Evolutionary conservation across 805 yeast species (phyloP), one percentile per base, ranked within the genome.

Genomic region (Saccharomyces kudriavzevii): DNA sequence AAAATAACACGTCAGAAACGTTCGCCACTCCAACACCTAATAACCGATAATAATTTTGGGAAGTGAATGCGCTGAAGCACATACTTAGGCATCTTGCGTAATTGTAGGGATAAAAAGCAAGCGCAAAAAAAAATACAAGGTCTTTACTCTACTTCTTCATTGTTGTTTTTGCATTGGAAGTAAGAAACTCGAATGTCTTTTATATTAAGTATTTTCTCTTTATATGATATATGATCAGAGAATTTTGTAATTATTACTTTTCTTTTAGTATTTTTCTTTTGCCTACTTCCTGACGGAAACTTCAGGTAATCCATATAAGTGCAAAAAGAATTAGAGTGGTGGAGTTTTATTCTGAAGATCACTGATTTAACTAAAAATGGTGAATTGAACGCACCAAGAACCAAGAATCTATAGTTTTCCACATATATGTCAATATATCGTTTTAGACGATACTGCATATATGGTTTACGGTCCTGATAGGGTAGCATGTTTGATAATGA

Each of bases 21-120:
- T 20, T 40, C 28, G 45, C 54, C 20, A 47, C 53, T 11, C 30
- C 47, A 31, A 27, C 31, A 28, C 25, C 52, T 3, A 47, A 35
- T 20, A 27, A 40, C 30, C 27, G 40, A 40, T 24, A 24, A 28
- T 6, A 24, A 29, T n/a, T 4, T 45, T n/a, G n/a, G 25, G n/a
- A 47, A 25, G 29, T 24, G 14, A 8, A 26, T 4, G 47, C 49
- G 13, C 40, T 48, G 25, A 9, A 35, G 43, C 24, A 10, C 24
- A 20, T 35, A 13, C 4, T 35, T 17, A 17, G 8, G 24, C 2
- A 8, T 35, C 9, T 6, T 17, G 43, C 17, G 22, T 20, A 35
- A 17, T 17, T 4, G 10, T 17, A 17, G 43, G 11, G 8, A 5
- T 6, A 14, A 17, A 20, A 9, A 8, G 9, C 22, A 5, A 9